phyloP scores from a whole-genome alignment of 306 rosid genomes.

The Prinsepia uniflora region DNA sequence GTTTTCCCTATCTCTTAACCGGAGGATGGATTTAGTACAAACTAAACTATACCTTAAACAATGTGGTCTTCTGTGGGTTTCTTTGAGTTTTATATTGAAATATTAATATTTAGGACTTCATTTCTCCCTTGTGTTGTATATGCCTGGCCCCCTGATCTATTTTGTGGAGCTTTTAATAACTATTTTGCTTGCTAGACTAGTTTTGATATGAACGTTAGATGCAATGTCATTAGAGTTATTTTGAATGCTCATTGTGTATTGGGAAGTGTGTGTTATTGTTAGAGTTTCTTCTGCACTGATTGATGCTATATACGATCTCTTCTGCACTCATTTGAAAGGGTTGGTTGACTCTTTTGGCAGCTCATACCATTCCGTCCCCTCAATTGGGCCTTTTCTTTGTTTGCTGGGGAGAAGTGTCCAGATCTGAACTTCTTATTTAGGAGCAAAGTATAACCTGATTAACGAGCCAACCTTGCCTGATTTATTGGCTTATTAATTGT shows the following conservation, averaged over 20 bases:
- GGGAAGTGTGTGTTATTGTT: background rate
- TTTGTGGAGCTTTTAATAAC: background rate
- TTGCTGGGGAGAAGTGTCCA: background rate
- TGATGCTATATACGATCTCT: too few relatives aligned
- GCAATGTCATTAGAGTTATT: background rate
- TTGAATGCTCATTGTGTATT: background rate
- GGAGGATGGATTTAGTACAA: too few relatives aligned
- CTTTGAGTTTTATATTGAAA: constrained; percentile 44
- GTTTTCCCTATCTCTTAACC: too few relatives aligned
- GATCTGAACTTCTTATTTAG: background rate
- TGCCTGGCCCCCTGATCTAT: background rate
- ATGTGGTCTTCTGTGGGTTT: too few relatives aligned
- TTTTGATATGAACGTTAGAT: background rate
- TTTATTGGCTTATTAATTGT: background rate
- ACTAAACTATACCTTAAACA: too few relatives aligned
- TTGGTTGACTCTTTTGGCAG: background rate
- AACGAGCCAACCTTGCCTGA: background rate
- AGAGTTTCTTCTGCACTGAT: background rate
- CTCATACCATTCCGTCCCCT: background rate
- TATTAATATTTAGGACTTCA: constrained; percentile 57
- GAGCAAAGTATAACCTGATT: background rate
- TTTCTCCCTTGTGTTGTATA: background rate
- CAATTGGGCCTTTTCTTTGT: background rate
- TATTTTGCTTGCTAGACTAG: background rate
- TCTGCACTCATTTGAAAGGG: background rate